Base-by-base conservation (phyloP, 23 red algal species). In the Pyropia haitanensis region DNA sequence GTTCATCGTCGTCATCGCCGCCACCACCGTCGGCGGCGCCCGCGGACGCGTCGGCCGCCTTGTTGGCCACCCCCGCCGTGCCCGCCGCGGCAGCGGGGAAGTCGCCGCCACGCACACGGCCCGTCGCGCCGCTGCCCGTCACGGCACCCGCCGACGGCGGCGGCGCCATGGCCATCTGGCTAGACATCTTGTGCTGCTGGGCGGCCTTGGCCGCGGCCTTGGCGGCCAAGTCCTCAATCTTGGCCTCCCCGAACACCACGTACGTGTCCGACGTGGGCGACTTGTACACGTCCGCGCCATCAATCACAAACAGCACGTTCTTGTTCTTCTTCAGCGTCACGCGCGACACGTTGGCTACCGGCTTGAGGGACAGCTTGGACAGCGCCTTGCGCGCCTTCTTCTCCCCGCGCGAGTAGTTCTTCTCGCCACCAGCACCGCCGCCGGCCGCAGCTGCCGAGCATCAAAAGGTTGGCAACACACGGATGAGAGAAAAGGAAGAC, bases 191-290 rank as follows among this genome's bases (percentile, higher is more conserved):
- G 60, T 87, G 91, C 61, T 90, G 94, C 30, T 87, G 64, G 30
- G 86, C 85, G 24, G 85, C 94, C 24, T 65, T 65, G 30, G 82
- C 71, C 52, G 85, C 70, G 30, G 85, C 94, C 10, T 69, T 76
- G 22, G 82, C 85, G 3, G 85, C 78, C 8, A 98, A 24, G 57
- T 87, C 86, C 56, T 98, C 94, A 66, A 90, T 83, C 77, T 98
- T 98, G 60, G 94, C 85, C 63, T 98, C 94, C 14, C 94, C 94
- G 60, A 98, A 98, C 28, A 98, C 79, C 27, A 98, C 88, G 70
- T 98, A 98, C 27, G 85, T 90, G 72, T 98, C 94, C 13, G 85
- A 91, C 44, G 78, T 73, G n/a, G 94, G 81, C 19, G 77, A 85
- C 48, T 90, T 91, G 81, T 85, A 98, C 31, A 98, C 94, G 56